Evolutionary conservation across 768 basidiomycete species (phyloP).

Genomic region (Phlebiopsis flavidoalba): DNA sequence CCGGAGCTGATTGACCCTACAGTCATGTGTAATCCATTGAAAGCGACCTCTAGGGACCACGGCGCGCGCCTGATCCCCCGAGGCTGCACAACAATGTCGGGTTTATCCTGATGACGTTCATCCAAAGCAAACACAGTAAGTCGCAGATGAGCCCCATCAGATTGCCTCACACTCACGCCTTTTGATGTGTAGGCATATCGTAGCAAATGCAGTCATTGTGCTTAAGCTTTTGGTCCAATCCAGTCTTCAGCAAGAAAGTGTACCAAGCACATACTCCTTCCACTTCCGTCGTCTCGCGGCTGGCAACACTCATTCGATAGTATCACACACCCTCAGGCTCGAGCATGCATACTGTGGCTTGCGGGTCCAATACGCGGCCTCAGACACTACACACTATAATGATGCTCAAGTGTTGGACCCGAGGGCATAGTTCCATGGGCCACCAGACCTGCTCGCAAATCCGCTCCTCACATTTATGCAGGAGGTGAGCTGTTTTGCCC

Average conservation of each 20-base stretch:
- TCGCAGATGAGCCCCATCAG: neutral
- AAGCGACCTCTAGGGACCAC: constrained; percentile 75
- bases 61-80: constrained; percentile 67
- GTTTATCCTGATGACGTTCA: constrained; percentile 72
- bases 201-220: constrained; percentile 78
- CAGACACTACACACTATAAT: constrained; percentile 23
- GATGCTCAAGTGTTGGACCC: constrained; percentile 25
- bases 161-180: neutral
- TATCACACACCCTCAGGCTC: constrained; percentile 73
- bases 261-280: constrained; percentile 32
- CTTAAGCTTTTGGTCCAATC: constrained; percentile 80
- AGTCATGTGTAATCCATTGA: constrained; percentile 70
- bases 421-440: constrained; percentile 73
- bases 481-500: constrained; percentile 46
- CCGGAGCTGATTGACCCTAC: constrained; percentile 67
- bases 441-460: constrained; percentile 80
- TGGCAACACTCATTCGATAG: constrained; percentile 76
- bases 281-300: constrained; percentile 65
- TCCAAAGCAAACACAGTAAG: constrained; percentile 66
- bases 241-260: constrained; percentile 36
- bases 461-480: constrained; percentile 63
- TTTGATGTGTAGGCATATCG: constrained; percentile 54
- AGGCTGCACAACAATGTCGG: constrained; percentile 62
- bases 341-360: constrained; percentile 89
- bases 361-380: constrained; percentile 83